Base-by-base conservation (phyloP, 2,329 filamentous ascomycete genomes). In the Phaeosphaeriaceae sp. region DNA sequence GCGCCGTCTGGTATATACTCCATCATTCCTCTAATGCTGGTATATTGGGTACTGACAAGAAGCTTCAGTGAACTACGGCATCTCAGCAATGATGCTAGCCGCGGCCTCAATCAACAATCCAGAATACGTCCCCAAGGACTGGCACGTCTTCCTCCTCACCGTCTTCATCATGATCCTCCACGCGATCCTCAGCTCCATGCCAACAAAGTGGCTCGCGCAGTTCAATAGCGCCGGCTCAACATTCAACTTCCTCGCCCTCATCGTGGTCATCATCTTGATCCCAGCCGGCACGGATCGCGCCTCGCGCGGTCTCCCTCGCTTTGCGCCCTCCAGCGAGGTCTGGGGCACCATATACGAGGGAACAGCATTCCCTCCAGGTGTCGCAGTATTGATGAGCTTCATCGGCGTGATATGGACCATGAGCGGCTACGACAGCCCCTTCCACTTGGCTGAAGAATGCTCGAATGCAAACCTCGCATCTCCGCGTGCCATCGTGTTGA, bases 361-460 rank as follows among this genome's bases (percentile, higher is more conserved):
- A 22, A 91, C 89, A 0, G 85, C 88, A 47, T 92, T 86, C 70
- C 88, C 89, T 0, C 82, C 88, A 53, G 89, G 89, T 19, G 79
- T 91, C 20, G 85, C 87, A 0, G 82, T 91, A 0, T 79, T 92
- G 24, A 91, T 91, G 89, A 86, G 84, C 21, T 92, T 92, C 72
- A 84, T 90, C 45, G 84, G 85, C 25, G 88, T 90, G 33, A 89
- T 90, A 61, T 90, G 88, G 88, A 89, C 87, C 5, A 88, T 88
- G 81, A 71, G 83, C 82, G 87, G 88, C 42, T 90, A 90, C 70
- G 88, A 91, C 73, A 84, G 84, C 0, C 86, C 89, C 0, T 91
- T 91, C 73, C 89, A 92, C 76, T 76, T 92, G n/a, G 84, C 87
- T 3, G 89, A 92, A 70, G 89, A 92, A 75, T 92, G 89, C 75